Evolutionary conservation across 148 eudicot genomes (phyloP), one percentile per base, ranked within the genome.

Genomic region (Linanthus parryae): DNA sequence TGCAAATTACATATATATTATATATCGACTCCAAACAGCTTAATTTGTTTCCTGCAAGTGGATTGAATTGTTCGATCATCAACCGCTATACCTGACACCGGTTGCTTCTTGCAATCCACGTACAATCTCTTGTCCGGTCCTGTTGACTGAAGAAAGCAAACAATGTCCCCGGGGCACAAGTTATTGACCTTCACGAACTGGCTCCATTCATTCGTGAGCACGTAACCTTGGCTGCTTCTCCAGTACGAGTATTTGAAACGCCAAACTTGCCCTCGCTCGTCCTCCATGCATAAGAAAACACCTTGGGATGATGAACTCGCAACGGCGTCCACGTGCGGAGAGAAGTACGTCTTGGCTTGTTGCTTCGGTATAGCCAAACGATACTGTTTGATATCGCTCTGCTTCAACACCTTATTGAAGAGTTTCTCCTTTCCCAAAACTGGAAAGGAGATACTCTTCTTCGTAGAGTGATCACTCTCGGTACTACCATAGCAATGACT

Each of bases 141-240:
- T 0, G 43, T 48, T 12, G 58, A 59, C 39, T 62, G 44, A 8
- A 46, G 46, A 39, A 70, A 64, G 15, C 58, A 28, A 35, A 64
- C 54, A 36, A 51, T 20, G 37, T 70, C 75, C 11, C 75, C 62
- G 4, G 62, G 66, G 12, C 29, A 48, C 28, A 70, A 46, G 3
- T 39, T 34, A 61, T 65, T 70, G 43, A 53, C 60, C 56, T 59
- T 55, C 11, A 70, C 70, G 16, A 70, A 70, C 30, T 41, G 42
- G 54, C 57, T 64, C 75, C 75, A 70, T 35, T 61, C 62, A 33
- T 46, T 61, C 5, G 75, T 70, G 53, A 70, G 57, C 43, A 70
- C 58, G 19, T 59, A 59, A 61, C 58, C 54, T 18, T 65, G 70
- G 40, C 56, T 45, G 38, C 75, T 70, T 31, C 49, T 70, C 75